Conservation (phyloP, 129 eudicot species). For the Deinandra increscens region DNA sequence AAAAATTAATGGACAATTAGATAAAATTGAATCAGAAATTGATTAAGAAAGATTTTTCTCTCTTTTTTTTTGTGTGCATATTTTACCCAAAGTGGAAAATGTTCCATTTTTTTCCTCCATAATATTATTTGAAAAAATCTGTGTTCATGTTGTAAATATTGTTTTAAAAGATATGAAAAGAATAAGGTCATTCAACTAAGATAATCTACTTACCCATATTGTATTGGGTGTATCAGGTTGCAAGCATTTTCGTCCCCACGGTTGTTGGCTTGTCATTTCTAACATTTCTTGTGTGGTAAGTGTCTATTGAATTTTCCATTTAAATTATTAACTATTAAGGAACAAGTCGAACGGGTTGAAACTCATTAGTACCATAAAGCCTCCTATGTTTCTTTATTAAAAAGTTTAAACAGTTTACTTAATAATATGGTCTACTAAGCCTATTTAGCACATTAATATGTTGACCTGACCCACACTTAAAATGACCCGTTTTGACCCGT, state of each 20-base stretch:
- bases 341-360: not conserved
- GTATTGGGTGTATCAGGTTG: constrained; percentile 57
- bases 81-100: too few species aligned
- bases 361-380: not conserved
- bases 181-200: not conserved
- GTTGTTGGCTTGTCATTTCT: constrained; percentile 64
- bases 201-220: constrained; percentile 9
- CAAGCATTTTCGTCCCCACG: constrained; percentile 90
- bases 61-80: too few species aligned
- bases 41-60: too few species aligned
- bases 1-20: not conserved
- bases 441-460: not conserved
- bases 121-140: not conserved
- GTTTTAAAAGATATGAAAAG: not conserved
- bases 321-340: not conserved
- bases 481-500: not conserved
- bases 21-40: not conserved
- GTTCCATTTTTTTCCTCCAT: not conserved
- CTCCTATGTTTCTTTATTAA: not conserved
- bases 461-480: not conserved
- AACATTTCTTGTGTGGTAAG: constrained; percentile 90
- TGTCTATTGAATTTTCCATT: not conserved
- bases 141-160: not conserved
- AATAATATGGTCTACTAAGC: not conserved
- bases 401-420: not conserved